Percentiles rank a stretch among this genome's conserved stretches.
Evolutionary conservation across 257 asterid genomes (phyloP).

Genomic region (Nicotiana tomentosiformis): DNA sequence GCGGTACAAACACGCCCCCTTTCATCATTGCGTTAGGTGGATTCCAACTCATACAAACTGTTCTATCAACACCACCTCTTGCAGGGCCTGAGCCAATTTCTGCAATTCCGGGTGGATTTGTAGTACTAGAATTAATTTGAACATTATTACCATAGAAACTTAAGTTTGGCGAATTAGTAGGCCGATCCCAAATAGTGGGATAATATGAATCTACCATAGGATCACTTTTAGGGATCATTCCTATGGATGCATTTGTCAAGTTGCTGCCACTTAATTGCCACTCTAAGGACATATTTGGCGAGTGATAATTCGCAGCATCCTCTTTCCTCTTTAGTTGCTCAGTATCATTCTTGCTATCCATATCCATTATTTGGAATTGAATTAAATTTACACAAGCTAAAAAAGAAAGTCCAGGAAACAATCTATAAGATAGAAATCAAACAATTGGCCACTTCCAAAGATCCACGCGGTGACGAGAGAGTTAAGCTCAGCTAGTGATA

Average conservation of each 20-base stretch:
- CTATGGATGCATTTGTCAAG: constrained; percentile 10
- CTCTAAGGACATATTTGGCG: constrained; percentile 41
- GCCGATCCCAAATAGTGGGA: constrained; percentile 58
- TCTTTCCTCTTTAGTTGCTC: constrained; percentile 42
- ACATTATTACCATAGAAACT: constrained; percentile 27
- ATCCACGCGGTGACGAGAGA: background rate
- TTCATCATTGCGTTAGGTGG: constrained; percentile 24
- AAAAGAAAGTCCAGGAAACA: constrained; percentile 6
- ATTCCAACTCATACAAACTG: constrained; percentile 35
- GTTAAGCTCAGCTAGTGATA: background rate
- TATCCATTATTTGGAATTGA: constrained; percentile 24
- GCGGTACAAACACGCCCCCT: constrained; percentile 30
- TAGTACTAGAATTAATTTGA: constrained; percentile 32
- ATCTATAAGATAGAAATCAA: background rate
- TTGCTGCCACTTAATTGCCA: constrained; percentile 54
- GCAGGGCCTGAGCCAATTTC: constrained; percentile 7
- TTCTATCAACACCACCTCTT: constrained; percentile 7
- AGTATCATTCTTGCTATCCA: constrained; percentile 42
- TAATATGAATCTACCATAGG: constrained; percentile 42
- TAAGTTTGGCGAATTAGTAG: constrained; percentile 32
- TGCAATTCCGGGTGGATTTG: constrained; percentile 23
- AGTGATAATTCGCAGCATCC: constrained; percentile 33
- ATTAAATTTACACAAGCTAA: background rate
- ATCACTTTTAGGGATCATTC: constrained; percentile 35
- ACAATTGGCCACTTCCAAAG: background rate